Evolutionary conservation across 2,329 filamentous ascomycete genomes (phyloP).

Genomic region (Fusarium mundagurra): DNA sequence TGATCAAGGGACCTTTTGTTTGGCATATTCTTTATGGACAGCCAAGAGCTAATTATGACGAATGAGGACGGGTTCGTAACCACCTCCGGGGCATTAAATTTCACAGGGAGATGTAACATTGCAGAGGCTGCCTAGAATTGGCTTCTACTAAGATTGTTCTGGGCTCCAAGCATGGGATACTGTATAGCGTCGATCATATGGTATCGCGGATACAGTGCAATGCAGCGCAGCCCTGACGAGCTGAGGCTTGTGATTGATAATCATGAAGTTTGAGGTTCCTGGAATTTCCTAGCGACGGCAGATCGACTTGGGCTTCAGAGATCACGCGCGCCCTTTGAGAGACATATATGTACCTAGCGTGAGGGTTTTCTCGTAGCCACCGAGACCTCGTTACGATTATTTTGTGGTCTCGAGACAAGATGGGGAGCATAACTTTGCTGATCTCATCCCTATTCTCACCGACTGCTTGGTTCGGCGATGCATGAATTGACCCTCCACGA

Average conservation of each 20-base stretch:
- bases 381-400: not conserved
- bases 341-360: constrained; percentile 28
- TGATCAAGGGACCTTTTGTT: constrained; percentile 30
- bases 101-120: constrained; percentile 8
- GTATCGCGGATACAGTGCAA: constrained; percentile 2
- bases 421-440: not conserved
- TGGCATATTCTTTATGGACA: not conserved
- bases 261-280: constrained; percentile 21
- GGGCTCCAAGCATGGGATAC: not conserved
- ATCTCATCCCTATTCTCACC: not conserved
- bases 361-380: constrained; percentile 16
- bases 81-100: not conserved
- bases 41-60: constrained; percentile 18
- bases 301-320: not conserved
- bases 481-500: constrained; percentile 2
- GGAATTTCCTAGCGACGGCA: constrained; percentile 12
- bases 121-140: constrained; percentile 32
- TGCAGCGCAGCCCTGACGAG: not conserved
- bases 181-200: constrained; percentile 22
- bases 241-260: constrained; percentile 17
- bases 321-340: constrained; percentile 30
- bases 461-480: constrained; percentile 3
- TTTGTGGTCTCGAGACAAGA: not conserved
- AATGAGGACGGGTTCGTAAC: not conserved
- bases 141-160: constrained; percentile 18